A percentile compares a stretch with the other conserved stretches of the same genome.
Evolutionary conservation across 2,329 filamentous ascomycete genomes (phyloP).

Genomic region (Fusarium musae): DNA sequence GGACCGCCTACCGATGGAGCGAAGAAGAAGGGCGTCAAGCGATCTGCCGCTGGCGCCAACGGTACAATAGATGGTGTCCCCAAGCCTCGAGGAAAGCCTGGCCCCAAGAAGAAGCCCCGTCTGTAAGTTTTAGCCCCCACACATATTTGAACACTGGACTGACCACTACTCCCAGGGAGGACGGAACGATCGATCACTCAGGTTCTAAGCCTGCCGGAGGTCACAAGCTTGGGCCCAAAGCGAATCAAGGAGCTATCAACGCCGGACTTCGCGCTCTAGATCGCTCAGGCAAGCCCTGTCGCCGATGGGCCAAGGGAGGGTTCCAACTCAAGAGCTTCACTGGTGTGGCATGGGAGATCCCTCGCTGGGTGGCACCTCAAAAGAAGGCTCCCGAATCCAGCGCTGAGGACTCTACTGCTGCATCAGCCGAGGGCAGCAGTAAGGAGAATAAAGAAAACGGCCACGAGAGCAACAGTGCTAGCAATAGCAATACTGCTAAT

Average conservation of each 20-base stretch:
- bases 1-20: slow-evolving; percentile 68
- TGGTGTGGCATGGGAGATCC: slow-evolving; percentile 82
- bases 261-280: slow-evolving; percentile 94
- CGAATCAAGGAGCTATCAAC: slow-evolving; percentile 97
- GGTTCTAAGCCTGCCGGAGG: slow-evolving; percentile 62
- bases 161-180: slow-evolving; percentile 61
- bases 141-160: slow-evolving; percentile 32
- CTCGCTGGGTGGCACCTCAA: slow-evolving; percentile 83
- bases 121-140: slow-evolving; percentile 72
- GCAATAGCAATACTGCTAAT: slow-evolving; percentile 55
- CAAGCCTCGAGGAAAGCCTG: slow-evolving; percentile 87
- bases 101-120: slow-evolving; percentile 95
- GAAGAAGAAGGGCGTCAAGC: slow-evolving; percentile 82
- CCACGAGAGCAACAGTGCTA: slow-evolving; percentile 60
- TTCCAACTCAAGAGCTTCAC: slow-evolving; percentile 94
- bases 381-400: slow-evolving; percentile 61
- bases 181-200: slow-evolving; percentile 70
- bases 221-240: slow-evolving; percentile 94
- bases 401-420: slow-evolving; percentile 58
- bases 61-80: slow-evolving; percentile 69
- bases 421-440: slow-evolving; percentile 64
- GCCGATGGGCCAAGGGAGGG: slow-evolving; percentile 86
- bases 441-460: slow-evolving; percentile 74
- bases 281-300: slow-evolving; percentile 89
- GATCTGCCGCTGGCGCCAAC: slow-evolving; percentile 73